These are phyloP conservation scores for Oryza glumipatula DNA, from an alignment of 176 grass and related monocot genomes.

Conservation along the genomic window DNA sequence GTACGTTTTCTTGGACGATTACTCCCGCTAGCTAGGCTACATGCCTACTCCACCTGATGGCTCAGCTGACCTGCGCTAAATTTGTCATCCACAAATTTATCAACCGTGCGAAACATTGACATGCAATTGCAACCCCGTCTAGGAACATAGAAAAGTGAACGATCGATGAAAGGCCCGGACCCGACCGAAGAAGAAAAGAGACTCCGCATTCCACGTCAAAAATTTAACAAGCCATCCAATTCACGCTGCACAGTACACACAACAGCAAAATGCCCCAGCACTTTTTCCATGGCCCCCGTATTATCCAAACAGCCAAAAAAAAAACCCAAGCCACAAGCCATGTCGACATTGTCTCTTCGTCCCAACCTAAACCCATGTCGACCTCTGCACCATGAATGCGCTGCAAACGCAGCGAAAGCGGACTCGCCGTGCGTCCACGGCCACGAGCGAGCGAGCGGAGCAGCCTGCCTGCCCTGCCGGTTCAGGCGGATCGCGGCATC, in stretches of 20 bases:
- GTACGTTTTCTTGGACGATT: background rate
- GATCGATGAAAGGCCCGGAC: background rate
- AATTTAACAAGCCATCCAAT: background rate
- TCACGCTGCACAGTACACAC: background rate
- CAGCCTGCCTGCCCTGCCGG: background rate
- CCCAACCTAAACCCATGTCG: conserved; percentile 7
- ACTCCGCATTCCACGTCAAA: background rate
- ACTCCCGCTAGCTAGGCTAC: background rate
- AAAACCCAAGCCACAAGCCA: background rate
- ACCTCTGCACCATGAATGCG: conserved; percentile 28
- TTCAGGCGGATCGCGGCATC: background rate
- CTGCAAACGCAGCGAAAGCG: background rate
- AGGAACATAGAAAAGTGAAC: background rate
- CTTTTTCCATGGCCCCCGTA: conserved; percentile 36
- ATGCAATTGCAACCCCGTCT: background rate
- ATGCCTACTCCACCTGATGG: background rate
- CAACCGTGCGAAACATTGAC: background rate
- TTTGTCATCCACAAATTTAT: background rate
- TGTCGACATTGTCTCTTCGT: background rate
- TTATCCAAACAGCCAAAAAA: conserved; percentile 4
- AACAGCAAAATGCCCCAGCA: background rate
- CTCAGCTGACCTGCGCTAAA: background rate
- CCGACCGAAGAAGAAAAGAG: background rate
- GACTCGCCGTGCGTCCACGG: too few relatives aligned
- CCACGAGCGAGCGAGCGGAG: too few relatives aligned